Evolutionary conservation across 2,329 filamentous ascomycete species (phyloP).

Genomic region (Passalora sequoiae): DNA sequence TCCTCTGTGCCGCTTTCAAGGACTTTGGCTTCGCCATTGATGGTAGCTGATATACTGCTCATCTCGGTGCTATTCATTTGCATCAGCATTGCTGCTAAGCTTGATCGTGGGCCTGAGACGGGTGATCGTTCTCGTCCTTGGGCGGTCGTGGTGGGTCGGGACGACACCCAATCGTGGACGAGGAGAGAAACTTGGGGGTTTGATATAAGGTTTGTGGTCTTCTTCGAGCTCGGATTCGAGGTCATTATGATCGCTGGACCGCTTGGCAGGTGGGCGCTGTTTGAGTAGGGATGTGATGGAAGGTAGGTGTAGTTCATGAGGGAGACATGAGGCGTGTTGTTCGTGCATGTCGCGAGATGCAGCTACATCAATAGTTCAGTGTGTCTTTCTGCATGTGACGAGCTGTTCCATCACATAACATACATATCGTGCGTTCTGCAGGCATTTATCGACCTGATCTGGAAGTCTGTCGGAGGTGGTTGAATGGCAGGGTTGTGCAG

Average conservation of each 20-base stretch:
- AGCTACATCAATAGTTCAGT: slow-evolving; percentile 53
- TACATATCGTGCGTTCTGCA: slow-evolving; percentile 94
- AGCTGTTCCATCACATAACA: slow-evolving; percentile 25
- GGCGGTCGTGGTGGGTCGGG: slow-evolving; percentile 66
- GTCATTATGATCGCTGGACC: slow-evolving; percentile 77
- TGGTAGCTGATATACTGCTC: slow-evolving; percentile 84
- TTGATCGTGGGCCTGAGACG: slow-evolving; percentile 60
- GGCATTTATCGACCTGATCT: slow-evolving; percentile 77
- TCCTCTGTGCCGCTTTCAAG: slow-evolving; percentile 69
- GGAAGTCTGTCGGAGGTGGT: slow-evolving; percentile 67
- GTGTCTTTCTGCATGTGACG: not conserved
- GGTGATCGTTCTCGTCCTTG: slow-evolving; percentile 55
- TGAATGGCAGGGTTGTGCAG: slow-evolving; percentile 66
- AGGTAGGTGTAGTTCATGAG: slow-evolving; percentile 99
- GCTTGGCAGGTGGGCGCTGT: slow-evolving; percentile 51
- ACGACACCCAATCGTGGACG: slow-evolving; percentile 98
- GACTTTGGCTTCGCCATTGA: slow-evolving; percentile 79
- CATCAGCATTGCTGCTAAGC: slow-evolving; percentile 74
- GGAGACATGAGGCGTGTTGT: slow-evolving; percentile 82
- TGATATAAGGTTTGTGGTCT: slow-evolving; percentile 71
- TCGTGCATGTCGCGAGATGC: slow-evolving; percentile 84
- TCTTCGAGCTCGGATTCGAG: slow-evolving; percentile 71
- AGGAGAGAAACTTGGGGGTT: slow-evolving; percentile 88
- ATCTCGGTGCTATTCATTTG: slow-evolving; percentile 88
- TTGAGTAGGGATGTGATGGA: slow-evolving; percentile 49